phyloP scores from a whole-genome alignment of 306 rosid species.

The Sphenostylis stenocarpa region DNA sequence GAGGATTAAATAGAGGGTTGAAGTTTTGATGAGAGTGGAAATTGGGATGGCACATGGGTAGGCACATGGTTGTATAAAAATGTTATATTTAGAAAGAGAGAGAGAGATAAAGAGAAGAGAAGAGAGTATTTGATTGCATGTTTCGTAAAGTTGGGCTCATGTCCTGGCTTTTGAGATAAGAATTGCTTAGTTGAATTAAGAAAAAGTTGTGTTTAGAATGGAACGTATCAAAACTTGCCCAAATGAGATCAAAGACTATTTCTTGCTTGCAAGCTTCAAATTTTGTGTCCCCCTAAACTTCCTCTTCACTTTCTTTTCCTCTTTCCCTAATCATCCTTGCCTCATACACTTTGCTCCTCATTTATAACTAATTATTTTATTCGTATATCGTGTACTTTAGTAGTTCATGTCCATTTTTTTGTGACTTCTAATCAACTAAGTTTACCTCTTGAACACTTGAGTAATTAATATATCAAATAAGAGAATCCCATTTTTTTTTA shows the following conservation, averaged over 20 bases:
- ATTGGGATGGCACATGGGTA: constrained; percentile 31
- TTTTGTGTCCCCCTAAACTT: constrained; percentile 28
- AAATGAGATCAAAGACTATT: constrained; percentile 10
- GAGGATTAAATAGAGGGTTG: not conserved
- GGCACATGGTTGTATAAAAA: constrained; percentile 22
- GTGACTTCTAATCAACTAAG: too few species aligned
- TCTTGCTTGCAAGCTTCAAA: constrained; percentile 36
- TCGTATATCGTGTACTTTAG: too few species aligned
- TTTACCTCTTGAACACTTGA: too few species aligned
- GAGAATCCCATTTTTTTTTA: too few species aligned
- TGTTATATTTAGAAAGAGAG: not conserved
- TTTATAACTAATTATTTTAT: too few species aligned
- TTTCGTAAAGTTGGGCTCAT: constrained; percentile 45
- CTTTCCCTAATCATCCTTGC: constrained; percentile 26
- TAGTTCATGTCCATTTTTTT: too few species aligned
- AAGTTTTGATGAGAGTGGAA: not conserved
- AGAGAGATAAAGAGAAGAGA: constrained; percentile 26
- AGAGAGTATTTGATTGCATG: constrained; percentile 31
- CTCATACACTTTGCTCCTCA: too few species aligned
- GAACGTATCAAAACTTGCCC: constrained; percentile 32
- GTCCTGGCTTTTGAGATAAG: constrained; percentile 39
- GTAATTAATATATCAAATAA: too few species aligned
- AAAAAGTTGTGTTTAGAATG: constrained; percentile 31
- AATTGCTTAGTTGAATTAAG: constrained; percentile 31
- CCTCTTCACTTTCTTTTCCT: constrained; percentile 26